Evolutionary conservation across 2,329 filamentous ascomycete genomes (phyloP).

Genomic region (Botryotinia globosa): DNA sequence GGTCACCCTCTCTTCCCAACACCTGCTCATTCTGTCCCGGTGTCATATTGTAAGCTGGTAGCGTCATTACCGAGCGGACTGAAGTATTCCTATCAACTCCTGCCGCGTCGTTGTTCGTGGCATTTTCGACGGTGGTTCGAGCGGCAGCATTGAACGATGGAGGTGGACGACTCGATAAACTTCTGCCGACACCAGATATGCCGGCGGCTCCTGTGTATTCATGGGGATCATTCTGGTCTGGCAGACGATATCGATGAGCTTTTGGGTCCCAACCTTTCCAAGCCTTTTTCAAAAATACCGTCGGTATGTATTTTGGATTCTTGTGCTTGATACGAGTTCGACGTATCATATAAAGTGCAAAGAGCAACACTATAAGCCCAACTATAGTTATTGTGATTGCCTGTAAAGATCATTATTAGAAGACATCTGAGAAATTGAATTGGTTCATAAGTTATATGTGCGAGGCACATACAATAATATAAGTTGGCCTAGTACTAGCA

Average conservation of each 20-base stretch:
- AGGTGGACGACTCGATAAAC: slow-evolving; percentile 20
- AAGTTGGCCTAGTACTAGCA: slow-evolving; percentile 8
- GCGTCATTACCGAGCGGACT: slow-evolving; percentile 87
- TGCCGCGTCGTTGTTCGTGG: slow-evolving; percentile 7
- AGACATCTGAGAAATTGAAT: background rate
- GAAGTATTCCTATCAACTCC: slow-evolving; percentile 78
- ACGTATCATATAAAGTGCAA: slow-evolving; percentile 36
- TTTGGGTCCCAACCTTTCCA: slow-evolving; percentile 50
- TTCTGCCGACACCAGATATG: slow-evolving; percentile 12
- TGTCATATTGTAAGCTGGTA: slow-evolving; percentile 77
- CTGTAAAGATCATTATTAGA: slow-evolving; percentile 14
- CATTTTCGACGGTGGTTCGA: slow-evolving; percentile 13
- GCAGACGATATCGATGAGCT: slow-evolving; percentile 27
- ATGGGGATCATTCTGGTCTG: slow-evolving; percentile 40
- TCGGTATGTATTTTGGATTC: slow-evolving; percentile 51
- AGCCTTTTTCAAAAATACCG: slow-evolving; percentile 48
- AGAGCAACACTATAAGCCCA: slow-evolving; percentile 27
- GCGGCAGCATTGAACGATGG: slow-evolving; percentile 23
- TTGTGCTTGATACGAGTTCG: slow-evolving; percentile 44
- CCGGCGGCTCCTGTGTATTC: slow-evolving; percentile 40
- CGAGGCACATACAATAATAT: slow-evolving; percentile 18
- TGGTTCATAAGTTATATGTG: background rate
- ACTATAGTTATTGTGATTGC: slow-evolving; percentile 23
- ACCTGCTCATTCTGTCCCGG: slow-evolving; percentile 76
- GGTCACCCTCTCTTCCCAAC: slow-evolving; percentile 83